Base-by-base conservation (phyloP, 148 eudicot genomes). In the Mesembryanthemum crystallinum region DNA sequence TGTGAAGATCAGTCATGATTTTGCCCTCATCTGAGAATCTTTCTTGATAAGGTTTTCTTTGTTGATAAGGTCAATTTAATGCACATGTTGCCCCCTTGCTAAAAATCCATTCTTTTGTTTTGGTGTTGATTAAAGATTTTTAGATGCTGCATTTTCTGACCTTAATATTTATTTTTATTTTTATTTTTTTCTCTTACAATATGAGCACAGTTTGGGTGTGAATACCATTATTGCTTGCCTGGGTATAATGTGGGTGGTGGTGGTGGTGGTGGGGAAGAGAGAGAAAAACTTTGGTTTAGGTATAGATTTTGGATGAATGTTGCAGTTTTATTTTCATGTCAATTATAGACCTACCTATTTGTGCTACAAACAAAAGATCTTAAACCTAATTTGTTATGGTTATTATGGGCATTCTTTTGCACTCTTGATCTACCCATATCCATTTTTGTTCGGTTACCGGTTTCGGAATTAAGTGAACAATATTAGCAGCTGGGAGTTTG, bases 1-100 rank as follows among this genome's bases (percentile, higher is more conserved):
- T 39, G 76, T 78, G 66, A 51, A 78, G 58, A 72, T 72, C 32
- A 65, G 55, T 66, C 49, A 72, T 77, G 58, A 73, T 78, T 24
- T 73, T 66, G 29, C 25, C 62, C 61, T 29, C 35, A 62, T 30
- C 37, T 17, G 8, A 29, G 73, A 67, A 23, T 79, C 77, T 79
- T 45, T 66, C 27, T 29, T 78, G 67, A 66, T 78, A 73, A 64
- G 76, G 49, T 64, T 71, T 39, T 43, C 24, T 54, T 72, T 45
- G 8, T 1, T 71, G 51, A 60, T 43, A 30, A 37, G 52, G 24
- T 49, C 20, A 35, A 4, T 51, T 21, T 51, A 62, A 27, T 67
- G 63, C 43, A 68, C 64, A 59, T 68, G 66, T 24, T 60, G n/a
- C 25, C 17, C 54, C 71, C 71, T 39, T 67, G 33, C 15, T 69